Base-by-base conservation (phyloP, 129 eudicot species). In the Smallanthus sonchifolius region DNA sequence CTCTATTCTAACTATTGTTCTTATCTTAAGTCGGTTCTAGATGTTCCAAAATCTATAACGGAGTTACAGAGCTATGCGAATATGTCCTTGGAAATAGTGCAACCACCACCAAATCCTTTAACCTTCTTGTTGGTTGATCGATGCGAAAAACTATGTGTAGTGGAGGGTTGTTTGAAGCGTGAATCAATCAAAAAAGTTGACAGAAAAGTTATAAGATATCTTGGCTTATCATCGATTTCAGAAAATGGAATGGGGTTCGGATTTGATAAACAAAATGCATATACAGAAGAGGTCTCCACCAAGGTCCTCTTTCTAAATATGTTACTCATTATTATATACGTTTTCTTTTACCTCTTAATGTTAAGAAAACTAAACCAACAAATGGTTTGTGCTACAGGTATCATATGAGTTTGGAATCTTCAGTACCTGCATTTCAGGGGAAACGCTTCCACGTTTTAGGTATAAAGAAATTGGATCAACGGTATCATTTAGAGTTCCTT, bases 381-480 rank as follows among this genome's bases (percentile, higher is more conserved):
- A 66, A 42, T 10, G 52, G 44, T 24, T 15, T 7, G 4, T 68
- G 13, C 6, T 57, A 2, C 16, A 69, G 74, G 60, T 69, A 32
- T 49, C 3, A 49, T 69, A 48, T 35, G 74, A 69, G 62, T n/a
- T 30, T n/a, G 74, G 74, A 2, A 69, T 69, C 34, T 69, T 69
- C 10, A 49, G 74, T 42, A 49, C 74, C 16, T 34, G 1, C 2
- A 10, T 69, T 49, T 24, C 4, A 69, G 20, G 8, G 42, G 10
- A 49, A 47, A 48, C 9, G 2, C 74, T 48, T 48, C 20, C 15
- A 7, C 15, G 9, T 15, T 45, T 4, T n/a, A 68, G 57, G 15
- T 45, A 68, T 28, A 47, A 28, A 44, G 30, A 24, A 24, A 24
- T 24, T 24, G 30, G 30, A 24, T 24, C 30, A 24, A 24, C 30